Base-by-base conservation (phyloP, 148 eudicot species). In the Vaccinium myrtillus region DNA sequence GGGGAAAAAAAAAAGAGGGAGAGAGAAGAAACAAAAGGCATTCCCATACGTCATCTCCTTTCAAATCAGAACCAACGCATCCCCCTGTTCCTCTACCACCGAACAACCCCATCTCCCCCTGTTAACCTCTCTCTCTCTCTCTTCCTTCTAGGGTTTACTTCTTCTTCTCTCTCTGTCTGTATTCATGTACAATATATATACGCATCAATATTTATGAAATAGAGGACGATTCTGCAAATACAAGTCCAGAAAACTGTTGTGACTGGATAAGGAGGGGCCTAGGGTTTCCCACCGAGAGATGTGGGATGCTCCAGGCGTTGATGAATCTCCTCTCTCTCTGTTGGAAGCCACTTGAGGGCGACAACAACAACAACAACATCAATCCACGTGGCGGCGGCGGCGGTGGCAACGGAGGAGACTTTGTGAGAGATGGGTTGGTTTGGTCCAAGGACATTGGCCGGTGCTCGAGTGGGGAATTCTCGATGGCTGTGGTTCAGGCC, bases 401-500 rank as follows among this genome's bases (percentile, higher is more conserved):
- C 4, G 76, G 81, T 1, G 85, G 39, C 70, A 55, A 12, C 19
- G 49, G 81, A 36, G 87, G 83, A 18, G 89, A 82, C 27, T 85
- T 83, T 30, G 83, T 59, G 30, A 81, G 79, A 21, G 94, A 94
- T 82, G 93, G 93, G 1, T 79, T 90, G 84, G 76, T 91, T 2
- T 90, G 93, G 92, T 91, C 36, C 67, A 87, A 86, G 2, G 91
- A 92, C 55, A 75, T 89, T 0, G 92, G 92, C 12, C 81, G 83
- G 53, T 89, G 84, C 36, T 83, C 85, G 19, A 67, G 88, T 6
- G 95, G 92, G 1, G 93, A 91, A 71, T 91, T 87, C 79, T 94
- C 97, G 12, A 89, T 92, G 92, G 92, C 94, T 5, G 93, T 92
- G 43, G 90, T 90, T 39, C 97, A 94, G 83, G 97, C 91, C 12